Evolutionary conservation across 2,329 filamentous ascomycete species (phyloP).

Genomic region (Huntiella bhutanensis): DNA sequence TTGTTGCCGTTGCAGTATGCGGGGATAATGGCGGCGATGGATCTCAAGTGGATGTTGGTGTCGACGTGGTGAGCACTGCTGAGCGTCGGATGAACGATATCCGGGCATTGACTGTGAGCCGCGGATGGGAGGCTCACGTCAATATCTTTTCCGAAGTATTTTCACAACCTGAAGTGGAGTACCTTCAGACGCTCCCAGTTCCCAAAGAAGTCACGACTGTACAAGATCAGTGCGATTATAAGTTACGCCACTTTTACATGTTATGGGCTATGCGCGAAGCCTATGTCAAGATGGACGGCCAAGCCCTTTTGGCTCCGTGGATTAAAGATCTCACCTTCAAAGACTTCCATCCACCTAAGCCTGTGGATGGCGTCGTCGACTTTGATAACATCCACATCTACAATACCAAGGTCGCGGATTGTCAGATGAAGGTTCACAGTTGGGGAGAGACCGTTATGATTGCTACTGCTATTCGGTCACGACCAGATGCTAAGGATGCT

Average conservation of each 20-base stretch:
- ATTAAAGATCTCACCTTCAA: slow-evolving; percentile 50
- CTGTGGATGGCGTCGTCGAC: slow-evolving; percentile 13
- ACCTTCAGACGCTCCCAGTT: slow-evolving; percentile 32
- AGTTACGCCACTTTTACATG: slow-evolving; percentile 54
- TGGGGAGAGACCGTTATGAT: slow-evolving; percentile 8
- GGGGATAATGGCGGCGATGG: slow-evolving; percentile 14
- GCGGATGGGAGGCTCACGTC: slow-evolving; percentile 49
- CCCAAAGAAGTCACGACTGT: neutral
- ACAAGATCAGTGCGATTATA: slow-evolving; percentile 25
- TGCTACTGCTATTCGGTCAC: slow-evolving; percentile 9
- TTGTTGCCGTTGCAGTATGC: slow-evolving; percentile 41
- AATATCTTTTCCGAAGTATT: slow-evolving; percentile 57
- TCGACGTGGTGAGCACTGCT: slow-evolving; percentile 57
- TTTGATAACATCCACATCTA: slow-evolving; percentile 5
- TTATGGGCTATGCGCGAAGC: slow-evolving; percentile 66
- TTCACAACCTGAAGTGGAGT: slow-evolving; percentile 37
- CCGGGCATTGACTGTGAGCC: slow-evolving; percentile 31
- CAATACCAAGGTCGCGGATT: slow-evolving; percentile 1
- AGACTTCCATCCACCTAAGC: slow-evolving; percentile 36
- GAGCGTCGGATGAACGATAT: slow-evolving; percentile 48
- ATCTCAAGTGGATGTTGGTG: slow-evolving; percentile 34
- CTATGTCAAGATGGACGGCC: slow-evolving; percentile 68
- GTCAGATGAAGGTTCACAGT: slow-evolving; percentile 9
- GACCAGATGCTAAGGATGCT: neutral
- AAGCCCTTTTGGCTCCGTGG: slow-evolving; percentile 58